Evolutionary conservation across 2,329 filamentous ascomycete genomes (phyloP), one percentile per base, ranked within the genome.

Genomic region (Amesomyces nigricolor): DNA sequence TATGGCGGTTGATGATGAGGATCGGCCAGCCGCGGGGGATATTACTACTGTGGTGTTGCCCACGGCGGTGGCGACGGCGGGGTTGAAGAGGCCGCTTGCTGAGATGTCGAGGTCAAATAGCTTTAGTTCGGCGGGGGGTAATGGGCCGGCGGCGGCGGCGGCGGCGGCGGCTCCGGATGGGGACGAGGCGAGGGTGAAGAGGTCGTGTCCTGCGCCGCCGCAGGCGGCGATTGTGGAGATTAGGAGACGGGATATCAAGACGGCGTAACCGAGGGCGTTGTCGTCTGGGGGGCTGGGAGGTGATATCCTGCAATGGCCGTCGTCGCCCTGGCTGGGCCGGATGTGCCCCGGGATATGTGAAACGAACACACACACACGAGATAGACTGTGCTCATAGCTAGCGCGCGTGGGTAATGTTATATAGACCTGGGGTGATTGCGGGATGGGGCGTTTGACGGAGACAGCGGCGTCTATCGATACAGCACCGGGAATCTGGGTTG

Each of bases 91-190:
- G 37, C 70, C 73, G 22, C 74, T 77, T 43, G 76, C 77, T 10
- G 78, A 82, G 59, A 78, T 82, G 46, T 76, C 78, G 7, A 72
- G 75, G 42, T 72, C 75, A 4, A 70, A 72, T 11, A 77, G 73
- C 60, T 75, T 78, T 53, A 71, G 73, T 40, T 51, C 52, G 13
- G 48, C 11, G 30, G 16, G 45, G 9, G 45, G 35, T 19, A 14
- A 14, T 11, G 47, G 45, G 16, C 22, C 51, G 43, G 16, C 35
- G 16, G 6, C 44, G n/a, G 26, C 29, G 35, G 37, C 19, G 32
- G 35, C 48, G n/a, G 64, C 35, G 61, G 67, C 53, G 64, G 69
- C 45, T 45, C 61, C 46, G 7, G 55, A 59, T 0, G 49, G 45
- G 5, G 58, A 58, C 2, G 56, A 58, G 16, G 42, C 57, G 5